Evolutionary conservation across 2,329 filamentous ascomycete genomes (phyloP), one percentile per base, ranked within the genome.

Genomic region (Raffaelea albimanens): DNA sequence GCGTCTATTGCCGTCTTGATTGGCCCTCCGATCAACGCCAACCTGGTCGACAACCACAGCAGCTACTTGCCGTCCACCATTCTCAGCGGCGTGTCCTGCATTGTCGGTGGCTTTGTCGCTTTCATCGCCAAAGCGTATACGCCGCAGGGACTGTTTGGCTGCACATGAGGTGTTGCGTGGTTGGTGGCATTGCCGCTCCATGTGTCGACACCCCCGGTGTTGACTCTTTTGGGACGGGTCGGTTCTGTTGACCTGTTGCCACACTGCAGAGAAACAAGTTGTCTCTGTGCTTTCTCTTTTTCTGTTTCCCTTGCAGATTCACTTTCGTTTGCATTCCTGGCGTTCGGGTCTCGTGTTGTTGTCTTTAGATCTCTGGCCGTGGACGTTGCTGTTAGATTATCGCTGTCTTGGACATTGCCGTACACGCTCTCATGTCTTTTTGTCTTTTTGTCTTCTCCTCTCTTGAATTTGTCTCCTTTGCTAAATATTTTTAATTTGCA

Each of bases 21-120:
- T 4, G 69, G 71, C 0, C 66, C 69, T 11, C 72, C 71, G 0
- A 61, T 72, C 45, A 71, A 65, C 47, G 72, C 71, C 4, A 66
- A 61, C 0, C 58, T 74, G 40, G 56, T 74, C 11, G 56, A 62
- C 11, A 50, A 46, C 18, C 70, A 67, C 49, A 58, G 59, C 1
- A 62, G 63, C 0, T 72, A 65, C 50, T 49, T 53, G 2, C 51
- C 68, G 52, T 56, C 63, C 3, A 62, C 63, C 19, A 49, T 70
- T 5, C 73, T 67, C 48, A 67, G 68, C 21, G 61, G 61, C 14
- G 50, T 61, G 18, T 47, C 58, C 4, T 61, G 61, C 43, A 62
- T 70, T 0, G 61, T 67, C 11, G 55, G 57, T 3, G 47, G 49
- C 2, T 18, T 42, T 11, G 18, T 55, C 2, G 44, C 52, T 4